Percentiles rank a stretch among this genome's conserved stretches.
phyloP scores from a whole-genome alignment of 2,329 filamentous ascomycete species.

The Nemania abortiva region DNA sequence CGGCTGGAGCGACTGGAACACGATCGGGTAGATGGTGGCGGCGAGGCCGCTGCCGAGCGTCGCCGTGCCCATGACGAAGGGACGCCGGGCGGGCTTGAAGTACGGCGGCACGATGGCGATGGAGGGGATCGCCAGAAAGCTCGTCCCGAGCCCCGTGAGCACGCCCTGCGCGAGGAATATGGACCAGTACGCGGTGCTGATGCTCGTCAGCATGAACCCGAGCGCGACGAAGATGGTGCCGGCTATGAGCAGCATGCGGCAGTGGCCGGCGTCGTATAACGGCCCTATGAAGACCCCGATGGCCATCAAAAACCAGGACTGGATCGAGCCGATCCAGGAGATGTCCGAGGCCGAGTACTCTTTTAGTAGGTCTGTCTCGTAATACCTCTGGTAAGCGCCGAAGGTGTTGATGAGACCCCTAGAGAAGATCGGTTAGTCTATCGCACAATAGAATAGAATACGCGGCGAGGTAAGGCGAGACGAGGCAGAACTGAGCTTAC shows the following conservation, averaged over 20 bases:
- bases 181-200: conserved; percentile 32
- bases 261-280: conserved; percentile 51
- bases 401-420: conserved; percentile 48
- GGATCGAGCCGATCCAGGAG: conserved; percentile 50
- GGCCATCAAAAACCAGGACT: conserved; percentile 46
- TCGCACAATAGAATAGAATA: not conserved
- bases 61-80: conserved; percentile 33
- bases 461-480: not conserved
- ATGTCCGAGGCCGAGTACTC: conserved; percentile 45
- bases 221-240: conserved; percentile 42
- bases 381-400: conserved; percentile 51
- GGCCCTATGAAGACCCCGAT: conserved; percentile 49
- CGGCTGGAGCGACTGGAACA: conserved; percentile 37
- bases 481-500: conserved; percentile 13
- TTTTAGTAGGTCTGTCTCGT: conserved; percentile 38
- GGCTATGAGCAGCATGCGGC: conserved; percentile 43
- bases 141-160: conserved; percentile 32
- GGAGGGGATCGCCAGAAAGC: conserved; percentile 34
- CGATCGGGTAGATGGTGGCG: conserved; percentile 35
- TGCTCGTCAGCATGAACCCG: conserved; percentile 36
- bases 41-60: conserved; percentile 36
- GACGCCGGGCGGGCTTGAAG: conserved; percentile 29
- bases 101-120: conserved; percentile 37
- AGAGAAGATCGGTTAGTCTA: conserved; percentile 11
- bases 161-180: conserved; percentile 38